Evolutionary conservation across 192 early-diverging fungal genomes (phyloP).

Genomic region (Allomyces macrogynus): DNA sequence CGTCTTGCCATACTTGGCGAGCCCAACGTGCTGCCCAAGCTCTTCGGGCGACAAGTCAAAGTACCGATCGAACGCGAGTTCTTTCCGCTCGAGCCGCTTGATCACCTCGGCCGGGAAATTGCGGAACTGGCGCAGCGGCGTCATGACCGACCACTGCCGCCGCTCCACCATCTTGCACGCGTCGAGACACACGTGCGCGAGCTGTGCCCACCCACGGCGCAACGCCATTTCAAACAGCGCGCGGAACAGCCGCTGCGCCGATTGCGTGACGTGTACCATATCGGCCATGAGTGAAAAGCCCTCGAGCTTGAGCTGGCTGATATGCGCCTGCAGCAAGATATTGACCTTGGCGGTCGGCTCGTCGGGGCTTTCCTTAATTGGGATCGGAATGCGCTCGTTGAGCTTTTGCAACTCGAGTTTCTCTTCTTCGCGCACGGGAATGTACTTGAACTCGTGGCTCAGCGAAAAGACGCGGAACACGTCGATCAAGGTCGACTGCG

Average conservation of each 20-base stretch:
- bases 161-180: constrained; percentile 94
- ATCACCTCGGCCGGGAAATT: constrained; percentile 59
- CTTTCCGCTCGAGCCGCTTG: constrained; percentile 73
- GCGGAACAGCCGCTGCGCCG: constrained; percentile 74
- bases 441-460: constrained; percentile 79
- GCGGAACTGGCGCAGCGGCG: constrained; percentile 82
- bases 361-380: constrained; percentile 80
- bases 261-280: constrained; percentile 95
- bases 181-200: constrained; percentile 69
- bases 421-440: constrained; percentile 87
- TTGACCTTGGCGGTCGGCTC: constrained; percentile 85
- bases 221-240: constrained; percentile 95
- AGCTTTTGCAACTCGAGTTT: constrained; percentile 75
- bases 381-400: constrained; percentile 81
- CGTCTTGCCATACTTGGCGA: constrained; percentile 71
- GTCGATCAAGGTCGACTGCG: constrained; percentile 75
- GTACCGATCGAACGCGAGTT: constrained; percentile 87
- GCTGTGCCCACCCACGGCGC: constrained; percentile 80
- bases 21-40: constrained; percentile 71
- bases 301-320: constrained; percentile 79
- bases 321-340: constrained; percentile 80
- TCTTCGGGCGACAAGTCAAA: constrained; percentile 80
- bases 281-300: constrained; percentile 94
- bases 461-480: constrained; percentile 73
- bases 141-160: constrained; percentile 86